phyloP scores from a whole-genome alignment of 2,329 filamentous ascomycete species.

The Phaeosphaeriaceae sp. region DNA sequence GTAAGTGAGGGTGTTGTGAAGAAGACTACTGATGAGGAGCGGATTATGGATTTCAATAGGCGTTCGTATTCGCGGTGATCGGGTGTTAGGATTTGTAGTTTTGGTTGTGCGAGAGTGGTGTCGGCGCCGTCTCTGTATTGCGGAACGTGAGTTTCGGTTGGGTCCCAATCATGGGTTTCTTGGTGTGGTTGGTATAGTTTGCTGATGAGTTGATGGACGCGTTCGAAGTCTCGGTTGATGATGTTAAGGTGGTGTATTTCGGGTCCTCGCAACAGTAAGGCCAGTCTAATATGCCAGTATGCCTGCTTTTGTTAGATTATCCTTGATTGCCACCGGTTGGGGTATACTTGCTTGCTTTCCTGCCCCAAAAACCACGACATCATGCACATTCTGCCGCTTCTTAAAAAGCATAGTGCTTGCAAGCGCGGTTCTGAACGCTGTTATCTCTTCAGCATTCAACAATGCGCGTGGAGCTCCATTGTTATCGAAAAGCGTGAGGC shows the following conservation, averaged over 20 bases:
- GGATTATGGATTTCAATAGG: constrained; percentile 73
- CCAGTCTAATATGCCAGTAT: constrained; percentile 90
- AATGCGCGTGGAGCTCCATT: constrained; percentile 65
- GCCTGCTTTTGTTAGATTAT: constrained; percentile 40
- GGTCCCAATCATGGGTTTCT: constrained; percentile 21
- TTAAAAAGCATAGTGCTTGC: constrained; percentile 67
- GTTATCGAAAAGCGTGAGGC: constrained; percentile 65
- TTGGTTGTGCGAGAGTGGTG: constrained; percentile 44
- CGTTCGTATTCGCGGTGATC: constrained; percentile 72
- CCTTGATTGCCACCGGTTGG: too few species aligned
- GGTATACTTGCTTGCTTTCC: constrained; percentile 69
- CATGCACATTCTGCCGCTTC: constrained; percentile 72
- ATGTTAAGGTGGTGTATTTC: constrained; percentile 83
- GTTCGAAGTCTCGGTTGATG: constrained; percentile 75
- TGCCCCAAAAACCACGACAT: constrained; percentile 82
- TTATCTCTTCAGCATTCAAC: constrained; percentile 71
- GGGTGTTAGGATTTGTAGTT: constrained; percentile 74
- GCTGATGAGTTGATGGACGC: constrained; percentile 59
- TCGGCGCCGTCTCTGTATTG: constrained; percentile 18
- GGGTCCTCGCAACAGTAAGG: constrained; percentile 71
- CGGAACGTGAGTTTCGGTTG: constrained; percentile 16
- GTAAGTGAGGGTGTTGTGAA: constrained; percentile 80
- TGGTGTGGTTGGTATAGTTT: constrained; percentile 61
- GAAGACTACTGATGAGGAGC: constrained; percentile 80
- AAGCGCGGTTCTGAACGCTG: constrained; percentile 72